A percentile compares a stretch with the other conserved stretches of the same genome.
phyloP scores from a whole-genome alignment of 2,329 filamentous ascomycete genomes.

The Dichotomopilus funicola region DNA sequence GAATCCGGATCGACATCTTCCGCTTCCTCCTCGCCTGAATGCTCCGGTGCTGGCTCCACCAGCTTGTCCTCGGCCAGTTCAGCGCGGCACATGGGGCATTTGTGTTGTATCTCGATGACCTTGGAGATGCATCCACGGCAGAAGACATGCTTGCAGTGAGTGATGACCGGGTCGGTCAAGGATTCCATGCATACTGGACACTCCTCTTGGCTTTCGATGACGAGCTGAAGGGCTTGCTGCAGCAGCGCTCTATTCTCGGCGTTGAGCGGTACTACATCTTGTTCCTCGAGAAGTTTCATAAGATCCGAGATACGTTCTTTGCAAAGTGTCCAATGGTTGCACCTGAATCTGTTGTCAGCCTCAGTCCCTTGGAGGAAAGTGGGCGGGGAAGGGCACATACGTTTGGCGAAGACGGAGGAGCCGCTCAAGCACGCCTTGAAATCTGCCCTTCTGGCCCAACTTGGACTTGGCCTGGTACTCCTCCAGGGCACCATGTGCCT shows the following conservation, averaged over 20 bases:
- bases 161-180: conserved; percentile 70
- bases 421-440: conserved; percentile 72
- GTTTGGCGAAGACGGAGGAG: conserved; percentile 76
- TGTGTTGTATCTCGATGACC: conserved; percentile 67
- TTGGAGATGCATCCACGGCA: conserved; percentile 67
- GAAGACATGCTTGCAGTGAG: conserved; percentile 76
- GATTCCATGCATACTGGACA: conserved; percentile 76
- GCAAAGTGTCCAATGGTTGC: conserved; percentile 83
- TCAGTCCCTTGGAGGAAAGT: background rate
- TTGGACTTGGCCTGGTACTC: conserved; percentile 46
- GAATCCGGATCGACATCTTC: conserved; percentile 53
- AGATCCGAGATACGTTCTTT: conserved; percentile 68
- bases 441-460: conserved; percentile 46
- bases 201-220: conserved; percentile 74
- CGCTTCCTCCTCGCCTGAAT: conserved; percentile 37
- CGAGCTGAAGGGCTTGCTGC: conserved; percentile 68
- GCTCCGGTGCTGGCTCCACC: conserved; percentile 59
- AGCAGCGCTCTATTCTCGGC: conserved; percentile 65
- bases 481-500: conserved; percentile 66
- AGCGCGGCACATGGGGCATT: conserved; percentile 79
- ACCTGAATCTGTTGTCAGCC: conserved; percentile 36
- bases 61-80: conserved; percentile 53
- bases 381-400: conserved; percentile 29
- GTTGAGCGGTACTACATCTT: conserved; percentile 62
- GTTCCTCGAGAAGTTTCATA: conserved; percentile 59